Evolutionary conservation across 441 rosid species (phyloP), one percentile per base, ranked within the genome.

Genomic region (Flueggea neowawraea): DNA sequence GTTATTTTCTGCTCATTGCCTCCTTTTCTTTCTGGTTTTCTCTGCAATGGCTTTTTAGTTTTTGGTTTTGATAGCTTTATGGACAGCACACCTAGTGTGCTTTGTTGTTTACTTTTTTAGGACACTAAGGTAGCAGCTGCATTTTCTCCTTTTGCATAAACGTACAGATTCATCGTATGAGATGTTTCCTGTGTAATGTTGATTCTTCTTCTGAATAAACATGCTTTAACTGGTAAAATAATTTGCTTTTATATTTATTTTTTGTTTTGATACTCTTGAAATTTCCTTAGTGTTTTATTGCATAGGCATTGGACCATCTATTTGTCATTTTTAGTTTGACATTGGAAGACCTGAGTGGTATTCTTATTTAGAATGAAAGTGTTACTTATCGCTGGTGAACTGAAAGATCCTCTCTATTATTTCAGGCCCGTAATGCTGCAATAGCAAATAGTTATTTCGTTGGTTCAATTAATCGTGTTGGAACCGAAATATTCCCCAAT

Each of bases 401-500:
- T 73, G 60, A 69, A 41, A 6, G 12, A 11, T 43, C 8, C 45
- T 6, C 41, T 52, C 53, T 70, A 22, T 22, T 22, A 22, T 48
- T 66, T 28, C 89, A 91, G 97, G 98, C 99, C 7, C 88, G 96
- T 54, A 95, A 95, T 68, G 99, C 98, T 64, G 98, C 98, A 11
- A 88, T 95, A 63, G 95, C 98, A 60, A 89, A 95, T 66, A 95
- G 93, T 70, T 95, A 91, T 74, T 95, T 87, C 64, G 97, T 89
- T 12, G 99, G 92, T 41, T 91, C 99, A 47, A 87, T 95, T 54
- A 91, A 95, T 70, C 88, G 97, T 6, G 96, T 95, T 60, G 99
- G 99, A n/a, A 95, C 97, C 3, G 99, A 89, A 77, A 75, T 71
- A 62, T 91, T 95, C 69, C 96, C 99, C 9, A 84, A 91, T 68